Evolutionary conservation across 2,329 filamentous ascomycete species (phyloP).

Genomic region (Claviceps fusiformis): DNA sequence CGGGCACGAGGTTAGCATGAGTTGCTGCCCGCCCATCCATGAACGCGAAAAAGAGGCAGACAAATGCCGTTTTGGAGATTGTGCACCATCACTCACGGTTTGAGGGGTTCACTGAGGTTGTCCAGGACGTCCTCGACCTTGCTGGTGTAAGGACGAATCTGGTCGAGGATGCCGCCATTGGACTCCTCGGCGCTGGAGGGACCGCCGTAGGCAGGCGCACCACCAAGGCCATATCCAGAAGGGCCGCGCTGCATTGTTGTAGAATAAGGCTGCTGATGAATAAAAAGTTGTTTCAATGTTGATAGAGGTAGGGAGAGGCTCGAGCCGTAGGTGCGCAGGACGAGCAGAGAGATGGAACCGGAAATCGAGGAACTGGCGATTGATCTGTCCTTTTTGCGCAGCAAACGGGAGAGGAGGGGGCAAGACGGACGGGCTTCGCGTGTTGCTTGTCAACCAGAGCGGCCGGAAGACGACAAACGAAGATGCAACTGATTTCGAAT

Average conservation of each 20-base stretch:
- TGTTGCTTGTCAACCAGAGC: neutral
- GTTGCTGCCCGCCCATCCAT: neutral
- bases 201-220: constrained; percentile 54
- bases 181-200: constrained; percentile 39
- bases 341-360: neutral
- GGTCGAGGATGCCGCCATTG: constrained; percentile 52
- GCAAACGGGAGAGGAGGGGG: neutral
- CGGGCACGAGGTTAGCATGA: constrained; percentile 8
- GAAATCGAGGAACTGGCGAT: neutral
- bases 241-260: constrained; percentile 40
- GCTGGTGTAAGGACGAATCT: constrained; percentile 87
- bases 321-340: constrained; percentile 1
- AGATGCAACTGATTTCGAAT: neutral
- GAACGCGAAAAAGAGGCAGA: too few relatives aligned
- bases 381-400: neutral
- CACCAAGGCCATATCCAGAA: constrained; percentile 72
- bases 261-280: neutral
- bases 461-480: neutral
- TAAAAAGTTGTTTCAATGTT: neutral
- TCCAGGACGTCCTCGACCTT: constrained; percentile 95
- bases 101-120: constrained; percentile 74
- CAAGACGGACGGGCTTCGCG: neutral
- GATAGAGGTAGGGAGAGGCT: neutral
- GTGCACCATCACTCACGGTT: constrained; percentile 50
- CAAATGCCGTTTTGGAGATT: neutral